These are phyloP conservation scores for Candida anglica DNA, from an alignment of 805 yeast genomes.

Conservation along the genomic window DNA sequence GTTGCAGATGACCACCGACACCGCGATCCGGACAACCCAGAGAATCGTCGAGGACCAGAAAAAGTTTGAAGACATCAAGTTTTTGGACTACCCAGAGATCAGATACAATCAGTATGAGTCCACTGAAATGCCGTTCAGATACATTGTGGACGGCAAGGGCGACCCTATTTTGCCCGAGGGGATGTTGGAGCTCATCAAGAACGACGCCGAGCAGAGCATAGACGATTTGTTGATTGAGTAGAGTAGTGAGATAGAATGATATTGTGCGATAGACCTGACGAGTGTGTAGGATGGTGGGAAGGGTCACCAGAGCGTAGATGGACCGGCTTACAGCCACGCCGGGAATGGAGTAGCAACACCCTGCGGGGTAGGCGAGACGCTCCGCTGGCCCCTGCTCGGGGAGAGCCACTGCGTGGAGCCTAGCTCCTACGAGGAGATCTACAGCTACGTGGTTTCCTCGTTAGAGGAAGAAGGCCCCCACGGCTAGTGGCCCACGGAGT, in stretches of 20 bases:
- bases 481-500: too few species aligned
- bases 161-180: conserved; percentile 89
- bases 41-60: conserved; percentile 58
- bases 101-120: conserved; percentile 84
- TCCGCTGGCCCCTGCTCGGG: too few species aligned
- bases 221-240: conserved; percentile 56
- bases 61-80: conserved; percentile 68
- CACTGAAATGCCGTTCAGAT: conserved; percentile 97
- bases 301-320: too few species aligned
- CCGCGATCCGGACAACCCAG: conserved; percentile 92
- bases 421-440: too few species aligned
- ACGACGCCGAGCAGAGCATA: conserved; percentile 78
- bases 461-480: too few species aligned
- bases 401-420: too few species aligned
- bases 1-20: conserved; percentile 96
- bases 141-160: conserved; percentile 58
- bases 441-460: too few species aligned
- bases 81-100: conserved; percentile 92
- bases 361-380: too few species aligned
- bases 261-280: too few species aligned
- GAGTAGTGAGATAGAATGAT: not conserved
- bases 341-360: too few species aligned
- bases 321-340: too few species aligned
- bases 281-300: too few species aligned
- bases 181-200: conserved; percentile 80